phyloP scores from a whole-genome alignment of 2,329 filamentous ascomycete species.

The Grosmannia serpens region DNA sequence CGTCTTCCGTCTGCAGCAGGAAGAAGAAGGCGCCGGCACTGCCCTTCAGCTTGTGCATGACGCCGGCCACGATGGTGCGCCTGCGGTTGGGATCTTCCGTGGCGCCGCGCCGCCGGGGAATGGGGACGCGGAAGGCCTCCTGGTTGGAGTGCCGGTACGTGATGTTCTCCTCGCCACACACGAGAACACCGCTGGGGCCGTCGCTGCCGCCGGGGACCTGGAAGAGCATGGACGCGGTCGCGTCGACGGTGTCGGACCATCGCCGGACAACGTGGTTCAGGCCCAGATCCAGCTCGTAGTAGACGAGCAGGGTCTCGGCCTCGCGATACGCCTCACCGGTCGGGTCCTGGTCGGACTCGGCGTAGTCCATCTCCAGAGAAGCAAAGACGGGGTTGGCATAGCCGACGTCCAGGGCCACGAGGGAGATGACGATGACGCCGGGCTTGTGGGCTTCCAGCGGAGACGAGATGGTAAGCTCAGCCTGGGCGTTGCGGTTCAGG shows the following conservation, averaged over 20 bases:
- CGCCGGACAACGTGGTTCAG: constrained; percentile 95
- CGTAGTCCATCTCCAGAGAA: constrained; percentile 86
- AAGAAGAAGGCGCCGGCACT: constrained; percentile 87
- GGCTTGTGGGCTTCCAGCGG: constrained; percentile 92
- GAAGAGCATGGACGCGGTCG: constrained; percentile 80
- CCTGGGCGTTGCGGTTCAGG: constrained; percentile 87
- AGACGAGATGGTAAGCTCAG: constrained; percentile 91
- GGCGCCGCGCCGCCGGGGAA: constrained; percentile 74
- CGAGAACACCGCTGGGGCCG: constrained; percentile 86
- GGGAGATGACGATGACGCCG: constrained; percentile 77
- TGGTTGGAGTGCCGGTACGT: constrained; percentile 97
- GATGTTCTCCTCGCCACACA: constrained; percentile 88
- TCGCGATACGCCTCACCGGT: constrained; percentile 72
- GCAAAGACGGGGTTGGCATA: constrained; percentile 97
- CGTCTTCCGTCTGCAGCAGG: constrained; percentile 88
- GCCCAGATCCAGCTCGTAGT: constrained; percentile 94
- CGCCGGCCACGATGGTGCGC: constrained; percentile 73
- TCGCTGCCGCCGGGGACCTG: constrained; percentile 91
- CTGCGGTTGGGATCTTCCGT: constrained; percentile 90
- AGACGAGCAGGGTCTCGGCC: constrained; percentile 82
- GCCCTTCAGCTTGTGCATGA: constrained; percentile 93
- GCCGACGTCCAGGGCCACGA: constrained; percentile 84
- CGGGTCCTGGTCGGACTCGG: constrained; percentile 81
- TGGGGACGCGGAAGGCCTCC: constrained; percentile 75
- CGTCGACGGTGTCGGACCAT: constrained; percentile 90